A percentile compares a stretch with the other conserved stretches of the same genome.
Evolutionary conservation across 2,329 filamentous ascomycete species (phyloP).

Genomic region (Aspergillus thermomutatus): DNA sequence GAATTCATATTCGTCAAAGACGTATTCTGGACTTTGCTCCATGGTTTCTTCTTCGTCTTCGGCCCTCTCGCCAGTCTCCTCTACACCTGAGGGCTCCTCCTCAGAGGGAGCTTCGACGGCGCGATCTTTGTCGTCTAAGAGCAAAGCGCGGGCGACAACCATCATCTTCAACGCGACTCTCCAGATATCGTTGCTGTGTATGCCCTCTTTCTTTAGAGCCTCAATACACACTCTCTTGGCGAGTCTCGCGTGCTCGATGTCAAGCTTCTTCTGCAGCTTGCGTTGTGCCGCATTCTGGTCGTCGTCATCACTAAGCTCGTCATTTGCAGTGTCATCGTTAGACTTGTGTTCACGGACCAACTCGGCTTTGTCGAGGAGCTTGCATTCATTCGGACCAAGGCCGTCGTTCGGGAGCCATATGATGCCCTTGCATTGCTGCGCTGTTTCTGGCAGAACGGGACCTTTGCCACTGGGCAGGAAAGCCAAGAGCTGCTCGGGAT

Average conservation of each 20-base stretch:
- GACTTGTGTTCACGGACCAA: constrained; percentile 9
- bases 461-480: constrained; percentile 29
- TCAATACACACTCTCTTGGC: constrained; percentile 29
- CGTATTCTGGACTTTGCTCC: not conserved
- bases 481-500: constrained; percentile 25
- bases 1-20: not conserved
- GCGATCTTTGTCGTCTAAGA: constrained; percentile 28
- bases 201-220: constrained; percentile 22
- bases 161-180: constrained; percentile 27
- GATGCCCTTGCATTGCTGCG: constrained; percentile 21
- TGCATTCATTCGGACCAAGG: constrained; percentile 14
- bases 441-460: constrained; percentile 16
- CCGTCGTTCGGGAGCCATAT: constrained; percentile 26
- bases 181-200: constrained; percentile 26
- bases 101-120: not conserved
- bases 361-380: constrained; percentile 21
- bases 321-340: constrained; percentile 8
- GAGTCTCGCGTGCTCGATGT: constrained; percentile 23
- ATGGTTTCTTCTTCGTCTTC: not conserved
- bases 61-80: constrained; percentile 1
- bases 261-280: constrained; percentile 22
- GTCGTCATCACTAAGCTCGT: constrained; percentile 4
- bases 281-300: constrained; percentile 9
- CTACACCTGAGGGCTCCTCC: not conserved
- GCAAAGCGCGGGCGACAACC: constrained; percentile 23